Base-by-base conservation (phyloP, 805 yeast genomes). In the Isabelozyma pseudorhagii region DNA sequence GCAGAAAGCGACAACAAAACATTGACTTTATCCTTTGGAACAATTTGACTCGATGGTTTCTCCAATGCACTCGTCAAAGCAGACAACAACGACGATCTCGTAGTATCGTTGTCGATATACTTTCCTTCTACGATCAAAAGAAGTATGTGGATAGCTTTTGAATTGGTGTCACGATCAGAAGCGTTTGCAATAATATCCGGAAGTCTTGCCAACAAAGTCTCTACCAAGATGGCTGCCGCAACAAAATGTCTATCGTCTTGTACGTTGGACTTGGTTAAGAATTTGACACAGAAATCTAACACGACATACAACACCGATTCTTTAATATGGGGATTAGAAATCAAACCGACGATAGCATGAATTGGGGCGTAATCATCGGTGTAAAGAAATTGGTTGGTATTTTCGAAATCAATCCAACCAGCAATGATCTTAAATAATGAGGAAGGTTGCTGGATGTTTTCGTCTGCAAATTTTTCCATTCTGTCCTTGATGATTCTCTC, bases 381-480 rank as follows among this genome's bases (percentile, higher is more conserved):
- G 48, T 75, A 76, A 42, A 89, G 66, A 50, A 85, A 80, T 11
- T 73, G 72, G 44, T 76, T 68, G 38, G 85, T 72, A 18, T 71
- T 69, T 5, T 72, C 69, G 3, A 56, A 51, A 15, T 62, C 67
- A 18, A 74, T 62, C 83, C 96, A 80, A 8, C 78, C 69, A 6
- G 81, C 66, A 58, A 93, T 78, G 8, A 90, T 62, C 49, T 75
- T 80, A 80, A 92, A 69, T 42, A 93, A 63, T 0, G 96, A 79
- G 0, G 97, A 90, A 0, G 93, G 85, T 58, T 87, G 90, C 61
- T 90, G 96, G 31, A 86, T 71, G 63, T 93, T 94, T 58, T 87
- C 96, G 40, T 70, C 77, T 3, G 85, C 85, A 65, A 93, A 93
- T 10, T 77, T 71, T 0, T 52, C 72, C 56, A 94, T 72, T 59